These are phyloP conservation scores for Spinacia oleracea DNA, from an alignment of 179 eudicot genomes.

Conservation along the genomic window DNA sequence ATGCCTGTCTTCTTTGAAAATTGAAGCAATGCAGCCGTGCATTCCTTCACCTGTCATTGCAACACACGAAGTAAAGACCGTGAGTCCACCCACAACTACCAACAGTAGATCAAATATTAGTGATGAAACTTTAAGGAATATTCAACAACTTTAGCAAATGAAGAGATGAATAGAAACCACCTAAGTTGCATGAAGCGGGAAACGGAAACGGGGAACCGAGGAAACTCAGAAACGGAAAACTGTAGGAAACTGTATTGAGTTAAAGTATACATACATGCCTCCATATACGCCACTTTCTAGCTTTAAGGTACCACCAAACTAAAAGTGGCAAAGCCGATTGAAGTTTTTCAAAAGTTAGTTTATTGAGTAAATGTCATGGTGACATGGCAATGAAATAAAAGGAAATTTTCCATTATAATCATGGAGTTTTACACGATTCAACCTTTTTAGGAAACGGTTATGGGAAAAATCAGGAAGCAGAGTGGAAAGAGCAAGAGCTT, in stretches of 20 bases:
- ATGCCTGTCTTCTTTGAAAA: slow-evolving; percentile 88
- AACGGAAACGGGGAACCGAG: too few species aligned
- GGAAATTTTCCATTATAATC: background rate
- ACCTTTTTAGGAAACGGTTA: background rate
- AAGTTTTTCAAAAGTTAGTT: background rate
- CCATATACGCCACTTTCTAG: background rate
- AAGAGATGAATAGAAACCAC: background rate
- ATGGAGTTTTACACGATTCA: background rate
- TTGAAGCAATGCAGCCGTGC: slow-evolving; percentile 87
- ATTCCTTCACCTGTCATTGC: slow-evolving; percentile 80
- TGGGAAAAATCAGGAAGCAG: background rate
- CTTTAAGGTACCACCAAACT: background rate
- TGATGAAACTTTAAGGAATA: background rate
- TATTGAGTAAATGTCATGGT: background rate
- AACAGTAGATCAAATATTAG: background rate
- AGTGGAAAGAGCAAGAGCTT: background rate
- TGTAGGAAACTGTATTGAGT: too few species aligned
- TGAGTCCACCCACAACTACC: background rate
- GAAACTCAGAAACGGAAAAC: too few species aligned
- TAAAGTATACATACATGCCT: background rate
- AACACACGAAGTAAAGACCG: slow-evolving; percentile 17
- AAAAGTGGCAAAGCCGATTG: background rate
- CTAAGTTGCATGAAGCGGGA: too few species aligned
- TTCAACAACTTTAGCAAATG: background rate
- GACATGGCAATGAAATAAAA: background rate